Conservation (phyloP, 2,329 filamentous ascomycete genomes). For the Xylaria sp. region DNA sequence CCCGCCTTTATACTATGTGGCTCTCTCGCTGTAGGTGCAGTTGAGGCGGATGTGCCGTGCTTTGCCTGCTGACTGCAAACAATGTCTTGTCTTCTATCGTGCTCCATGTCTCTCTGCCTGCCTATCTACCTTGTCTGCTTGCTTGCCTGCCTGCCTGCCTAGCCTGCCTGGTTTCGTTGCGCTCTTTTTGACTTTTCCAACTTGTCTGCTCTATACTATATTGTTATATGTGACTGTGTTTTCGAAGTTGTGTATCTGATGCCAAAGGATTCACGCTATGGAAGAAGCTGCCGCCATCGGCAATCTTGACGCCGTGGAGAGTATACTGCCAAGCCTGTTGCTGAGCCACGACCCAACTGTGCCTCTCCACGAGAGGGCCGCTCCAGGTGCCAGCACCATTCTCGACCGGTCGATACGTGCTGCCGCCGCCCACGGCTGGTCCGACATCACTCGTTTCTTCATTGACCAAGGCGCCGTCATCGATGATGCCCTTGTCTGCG, state of each 20-base stretch:
- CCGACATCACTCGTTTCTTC: constrained; percentile 42
- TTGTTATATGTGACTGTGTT: constrained; percentile 33
- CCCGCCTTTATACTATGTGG: constrained; percentile 27
- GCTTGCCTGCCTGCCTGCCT: constrained; percentile 14
- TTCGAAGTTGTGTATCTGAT: constrained; percentile 35
- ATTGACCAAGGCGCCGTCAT: constrained; percentile 40
- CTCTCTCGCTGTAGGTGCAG: constrained; percentile 31
- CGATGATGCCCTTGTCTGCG: constrained; percentile 41
- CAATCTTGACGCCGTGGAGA: constrained; percentile 42
- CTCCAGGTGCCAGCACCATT: constrained; percentile 40
- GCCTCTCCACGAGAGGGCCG: constrained; percentile 41
- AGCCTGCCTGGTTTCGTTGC: constrained; percentile 14
- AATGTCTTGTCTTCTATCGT: constrained; percentile 30
- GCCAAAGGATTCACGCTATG: constrained; percentile 42
- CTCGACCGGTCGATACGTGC: constrained; percentile 41
- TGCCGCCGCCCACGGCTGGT: constrained; percentile 38
- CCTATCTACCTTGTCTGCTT: neutral
- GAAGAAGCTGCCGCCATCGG: constrained; percentile 44
- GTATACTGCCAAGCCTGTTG: constrained; percentile 40
- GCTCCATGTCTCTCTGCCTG: constrained; percentile 14
- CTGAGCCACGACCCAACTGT: constrained; percentile 37
- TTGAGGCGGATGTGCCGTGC: constrained; percentile 31
- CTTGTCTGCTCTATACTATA: constrained; percentile 10
- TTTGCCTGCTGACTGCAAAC: constrained; percentile 34
- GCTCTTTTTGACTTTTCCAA: constrained; percentile 24